phyloP scores from a whole-genome alignment of 2,329 filamentous ascomycete genomes.

The Penicillium sp. region DNA sequence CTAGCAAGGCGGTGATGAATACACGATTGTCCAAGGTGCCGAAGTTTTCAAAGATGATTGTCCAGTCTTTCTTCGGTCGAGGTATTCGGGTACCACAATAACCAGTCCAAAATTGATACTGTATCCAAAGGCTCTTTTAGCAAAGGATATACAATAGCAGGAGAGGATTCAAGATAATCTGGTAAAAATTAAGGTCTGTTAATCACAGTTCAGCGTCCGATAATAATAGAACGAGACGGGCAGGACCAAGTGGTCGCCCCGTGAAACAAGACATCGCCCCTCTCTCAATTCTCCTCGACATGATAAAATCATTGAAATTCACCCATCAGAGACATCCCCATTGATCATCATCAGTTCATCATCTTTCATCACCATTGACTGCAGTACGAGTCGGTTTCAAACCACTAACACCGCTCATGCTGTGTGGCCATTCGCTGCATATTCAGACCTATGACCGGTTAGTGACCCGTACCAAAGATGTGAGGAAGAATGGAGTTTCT shows the following conservation, averaged over 20 bases:
- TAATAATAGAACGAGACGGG: neutral
- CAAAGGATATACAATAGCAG: neutral
- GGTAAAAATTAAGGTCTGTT: neutral
- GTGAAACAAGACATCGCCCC: neutral
- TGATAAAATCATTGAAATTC: neutral
- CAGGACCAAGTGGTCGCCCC: neutral
- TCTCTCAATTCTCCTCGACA: neutral
- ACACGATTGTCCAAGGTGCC: too few species aligned
- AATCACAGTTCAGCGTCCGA: neutral
- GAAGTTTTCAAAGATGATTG: too few species aligned
- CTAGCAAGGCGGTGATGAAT: neutral
- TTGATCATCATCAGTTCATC: too few species aligned
- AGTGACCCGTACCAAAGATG: conserved; percentile 29
- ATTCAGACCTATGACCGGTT: conserved; percentile 61
- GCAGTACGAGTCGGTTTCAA: neutral
- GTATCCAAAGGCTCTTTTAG: neutral
- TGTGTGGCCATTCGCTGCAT: conserved; percentile 83
- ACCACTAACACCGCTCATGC: conserved; percentile 73
- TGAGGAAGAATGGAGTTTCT: neutral
- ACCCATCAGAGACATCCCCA: neutral
- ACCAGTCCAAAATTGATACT: neutral
- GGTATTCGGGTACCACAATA: neutral
- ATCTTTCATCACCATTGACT: neutral
- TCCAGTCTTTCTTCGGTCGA: too few species aligned
- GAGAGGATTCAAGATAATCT: neutral